phyloP scores from a whole-genome alignment of 148 eudicot genomes.

The Dysphania ambrosioides region DNA sequence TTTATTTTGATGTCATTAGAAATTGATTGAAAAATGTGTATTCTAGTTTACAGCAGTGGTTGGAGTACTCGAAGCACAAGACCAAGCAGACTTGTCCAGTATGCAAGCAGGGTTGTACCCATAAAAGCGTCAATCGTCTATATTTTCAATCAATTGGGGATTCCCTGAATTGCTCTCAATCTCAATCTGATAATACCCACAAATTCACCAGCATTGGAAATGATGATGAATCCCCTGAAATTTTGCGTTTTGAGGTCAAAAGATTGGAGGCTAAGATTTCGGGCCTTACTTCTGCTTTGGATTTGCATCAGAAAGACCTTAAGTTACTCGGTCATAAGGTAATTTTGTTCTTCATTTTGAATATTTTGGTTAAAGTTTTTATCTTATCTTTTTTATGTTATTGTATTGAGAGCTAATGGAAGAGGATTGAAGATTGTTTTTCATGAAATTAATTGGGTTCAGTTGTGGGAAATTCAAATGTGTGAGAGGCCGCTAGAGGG shows the following conservation, averaged over 20 bases:
- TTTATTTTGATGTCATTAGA: background rate
- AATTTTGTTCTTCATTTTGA: background rate
- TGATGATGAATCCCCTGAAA: conserved; percentile 38
- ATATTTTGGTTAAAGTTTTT: background rate
- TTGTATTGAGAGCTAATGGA: too few relatives aligned
- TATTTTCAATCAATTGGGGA: conserved; percentile 88
- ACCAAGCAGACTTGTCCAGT: conserved; percentile 87
- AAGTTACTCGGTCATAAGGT: conserved; percentile 54
- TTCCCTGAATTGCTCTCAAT: conserved; percentile 40
- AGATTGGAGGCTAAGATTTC: conserved; percentile 63
- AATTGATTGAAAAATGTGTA: conserved; percentile 24
- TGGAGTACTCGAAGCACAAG: conserved; percentile 59
- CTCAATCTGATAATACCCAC: conserved; percentile 49
- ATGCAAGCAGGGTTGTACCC: conserved; percentile 75
- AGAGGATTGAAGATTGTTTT: too few relatives aligned
- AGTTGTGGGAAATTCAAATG: too few relatives aligned
- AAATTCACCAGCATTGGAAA: background rate
- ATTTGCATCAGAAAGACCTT: conserved; percentile 47
- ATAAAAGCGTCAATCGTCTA: conserved; percentile 56
- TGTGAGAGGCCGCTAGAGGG: too few relatives aligned
- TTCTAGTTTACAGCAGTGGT: conserved; percentile 92
- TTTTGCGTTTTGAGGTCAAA: conserved; percentile 55
- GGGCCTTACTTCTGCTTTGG: conserved; percentile 51
- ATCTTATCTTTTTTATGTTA: too few relatives aligned
- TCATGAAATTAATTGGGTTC: too few relatives aligned